Conservation (phyloP, 2,329 filamentous ascomycete species). For the Cordyceps javanica region DNA sequence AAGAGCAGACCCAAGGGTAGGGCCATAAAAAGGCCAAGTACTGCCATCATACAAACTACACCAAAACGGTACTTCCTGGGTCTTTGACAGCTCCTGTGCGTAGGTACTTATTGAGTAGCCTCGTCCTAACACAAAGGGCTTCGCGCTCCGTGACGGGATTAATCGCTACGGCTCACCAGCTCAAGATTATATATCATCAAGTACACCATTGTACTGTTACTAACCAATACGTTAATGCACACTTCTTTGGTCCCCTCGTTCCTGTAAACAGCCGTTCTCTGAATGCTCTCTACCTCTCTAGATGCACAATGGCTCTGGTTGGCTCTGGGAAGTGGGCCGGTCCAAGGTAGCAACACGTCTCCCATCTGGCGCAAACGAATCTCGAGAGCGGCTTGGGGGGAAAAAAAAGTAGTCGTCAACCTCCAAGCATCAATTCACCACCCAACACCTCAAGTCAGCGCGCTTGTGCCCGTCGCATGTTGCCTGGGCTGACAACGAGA, state of each 20-base stretch:
- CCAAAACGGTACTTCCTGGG: not conserved
- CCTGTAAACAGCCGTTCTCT: not conserved
- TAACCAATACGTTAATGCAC: not conserved
- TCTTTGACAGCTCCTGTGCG: not conserved
- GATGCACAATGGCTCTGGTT: not conserved
- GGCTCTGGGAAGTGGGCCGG: constrained; percentile 11
- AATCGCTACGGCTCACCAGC: not conserved
- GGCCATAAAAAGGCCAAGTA: not conserved
- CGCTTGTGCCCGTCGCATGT: not conserved
- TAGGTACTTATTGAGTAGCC: too few species aligned
- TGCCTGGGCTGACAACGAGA: not conserved
- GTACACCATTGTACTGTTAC: not conserved
- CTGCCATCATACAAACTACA: not conserved
- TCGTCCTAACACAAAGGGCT: not conserved
- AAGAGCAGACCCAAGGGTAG: not conserved
- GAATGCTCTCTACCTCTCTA: not conserved
- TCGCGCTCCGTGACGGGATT: not conserved
- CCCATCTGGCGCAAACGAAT: constrained; percentile 12
- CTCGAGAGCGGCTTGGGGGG: constrained; percentile 9
- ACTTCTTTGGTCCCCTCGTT: not conserved
- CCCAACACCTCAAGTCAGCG: not conserved
- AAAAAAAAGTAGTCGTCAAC: constrained; percentile 10
- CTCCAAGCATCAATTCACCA: constrained; percentile 10
- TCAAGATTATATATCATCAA: not conserved
- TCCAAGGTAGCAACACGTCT: constrained; percentile 12